Conservation (phyloP, 2,329 filamentous ascomycete genomes). For the Zalaria obscura region DNA sequence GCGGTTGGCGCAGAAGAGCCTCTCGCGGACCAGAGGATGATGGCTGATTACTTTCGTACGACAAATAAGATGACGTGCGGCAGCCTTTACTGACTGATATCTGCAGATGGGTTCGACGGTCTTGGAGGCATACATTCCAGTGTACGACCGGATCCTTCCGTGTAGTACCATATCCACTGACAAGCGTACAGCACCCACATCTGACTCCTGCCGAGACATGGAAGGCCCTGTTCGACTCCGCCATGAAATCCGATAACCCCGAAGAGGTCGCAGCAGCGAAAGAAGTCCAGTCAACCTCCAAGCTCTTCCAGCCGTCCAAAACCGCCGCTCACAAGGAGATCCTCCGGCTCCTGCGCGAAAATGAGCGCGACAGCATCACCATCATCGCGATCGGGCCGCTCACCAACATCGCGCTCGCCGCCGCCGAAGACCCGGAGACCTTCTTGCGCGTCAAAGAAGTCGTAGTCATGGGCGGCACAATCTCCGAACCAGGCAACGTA, state of each 20-base stretch:
- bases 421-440: slow-evolving; percentile 73
- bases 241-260: slow-evolving; percentile 11
- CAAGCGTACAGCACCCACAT: slow-evolving; percentile 27
- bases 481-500: slow-evolving; percentile 65
- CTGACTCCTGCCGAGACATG: slow-evolving; percentile 32
- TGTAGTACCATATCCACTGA: not conserved
- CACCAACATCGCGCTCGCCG: slow-evolving; percentile 85
- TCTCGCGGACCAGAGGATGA: slow-evolving; percentile 65
- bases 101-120: slow-evolving; percentile 31
- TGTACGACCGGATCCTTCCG: slow-evolving; percentile 13
- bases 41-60: slow-evolving; percentile 66
- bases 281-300: slow-evolving; percentile 23
- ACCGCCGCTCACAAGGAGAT: slow-evolving; percentile 71
- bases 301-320: slow-evolving; percentile 61
- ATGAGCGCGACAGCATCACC: slow-evolving; percentile 72
- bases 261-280: slow-evolving; percentile 21
- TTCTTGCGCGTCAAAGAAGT: slow-evolving; percentile 84
- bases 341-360: slow-evolving; percentile 67
- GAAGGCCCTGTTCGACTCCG: slow-evolving; percentile 28
- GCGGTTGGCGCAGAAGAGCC: slow-evolving; percentile 79
- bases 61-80: slow-evolving; percentile 4
- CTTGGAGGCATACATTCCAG: slow-evolving; percentile 34
- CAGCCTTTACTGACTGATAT: slow-evolving; percentile 2
- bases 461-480: slow-evolving; percentile 86
- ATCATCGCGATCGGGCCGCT: slow-evolving; percentile 81